These are phyloP conservation scores for Protomyces inundatus DNA, from an alignment of 1,139 yeast species.

Conservation along the genomic window DNA sequence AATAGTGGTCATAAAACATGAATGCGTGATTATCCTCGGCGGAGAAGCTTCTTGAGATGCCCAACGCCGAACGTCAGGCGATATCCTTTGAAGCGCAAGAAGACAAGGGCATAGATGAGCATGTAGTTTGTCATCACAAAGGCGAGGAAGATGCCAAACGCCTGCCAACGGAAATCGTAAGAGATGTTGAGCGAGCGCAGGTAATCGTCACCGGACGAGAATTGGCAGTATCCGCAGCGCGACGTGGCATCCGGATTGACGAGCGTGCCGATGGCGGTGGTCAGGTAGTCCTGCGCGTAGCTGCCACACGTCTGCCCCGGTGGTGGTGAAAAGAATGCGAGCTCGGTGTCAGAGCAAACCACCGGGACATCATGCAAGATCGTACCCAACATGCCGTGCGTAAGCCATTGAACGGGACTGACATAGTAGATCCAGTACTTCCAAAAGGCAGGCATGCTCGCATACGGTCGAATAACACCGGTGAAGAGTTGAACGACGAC, in stretches of 20 bases:
- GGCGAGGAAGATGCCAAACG: slow-evolving; percentile 53
- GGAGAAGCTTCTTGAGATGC: not conserved
- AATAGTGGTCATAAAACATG: no score
- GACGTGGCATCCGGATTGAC: slow-evolving; percentile 41
- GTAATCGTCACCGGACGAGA: slow-evolving; percentile 51
- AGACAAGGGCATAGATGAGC: slow-evolving; percentile 16
- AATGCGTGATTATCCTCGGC: no score
- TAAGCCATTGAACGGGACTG: slow-evolving; percentile 63
- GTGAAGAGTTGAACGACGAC: slow-evolving; percentile 49
- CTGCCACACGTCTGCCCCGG: slow-evolving; percentile 55
- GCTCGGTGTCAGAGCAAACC: slow-evolving; percentile 51
- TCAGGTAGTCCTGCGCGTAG: slow-evolving; percentile 44
- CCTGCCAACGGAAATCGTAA: slow-evolving; percentile 53
- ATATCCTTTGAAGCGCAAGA: slow-evolving; percentile 44
- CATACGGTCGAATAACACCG: slow-evolving; percentile 60
- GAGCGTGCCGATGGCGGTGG: slow-evolving; percentile 45
- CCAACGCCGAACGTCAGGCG: slow-evolving; percentile 14
- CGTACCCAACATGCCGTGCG: slow-evolving; percentile 52
- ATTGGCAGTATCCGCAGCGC: slow-evolving; percentile 58
- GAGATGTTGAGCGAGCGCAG: slow-evolving; percentile 46
- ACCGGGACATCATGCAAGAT: slow-evolving; percentile 55
- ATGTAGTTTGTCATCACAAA: slow-evolving; percentile 46
- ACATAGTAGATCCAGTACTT: slow-evolving; percentile 62
- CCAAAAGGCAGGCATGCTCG: slow-evolving; percentile 58
- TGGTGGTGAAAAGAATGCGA: slow-evolving; percentile 53